Conservation (phyloP, 345 rosid genomes). For the Gossypium australe region DNA sequence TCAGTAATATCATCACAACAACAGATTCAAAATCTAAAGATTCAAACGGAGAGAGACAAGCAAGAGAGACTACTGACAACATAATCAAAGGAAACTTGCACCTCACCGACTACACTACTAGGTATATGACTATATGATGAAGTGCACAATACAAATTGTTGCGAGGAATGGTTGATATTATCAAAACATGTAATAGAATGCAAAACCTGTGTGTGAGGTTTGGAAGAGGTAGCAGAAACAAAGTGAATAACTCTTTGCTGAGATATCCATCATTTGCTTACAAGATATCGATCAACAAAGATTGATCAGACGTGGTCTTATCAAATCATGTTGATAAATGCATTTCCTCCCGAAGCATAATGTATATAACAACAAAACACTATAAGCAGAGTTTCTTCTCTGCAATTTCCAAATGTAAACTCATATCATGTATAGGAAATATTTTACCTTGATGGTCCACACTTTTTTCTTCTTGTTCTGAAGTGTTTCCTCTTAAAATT, state of each 20-base stretch:
- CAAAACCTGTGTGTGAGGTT: neutral
- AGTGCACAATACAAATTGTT: neutral
- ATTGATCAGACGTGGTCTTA: neutral
- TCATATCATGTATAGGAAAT: conserved; percentile 3
- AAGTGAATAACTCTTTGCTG: neutral
- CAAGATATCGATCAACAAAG: neutral
- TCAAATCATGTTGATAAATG: neutral
- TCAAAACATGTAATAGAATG: neutral
- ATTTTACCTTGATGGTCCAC: conserved; percentile 27
- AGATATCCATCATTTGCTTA: neutral
- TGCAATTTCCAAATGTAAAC: neutral
- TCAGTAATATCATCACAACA: conserved; percentile 7
- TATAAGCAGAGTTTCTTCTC: neutral
- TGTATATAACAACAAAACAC: neutral
- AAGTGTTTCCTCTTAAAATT: conserved; percentile 11
- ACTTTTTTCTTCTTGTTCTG: conserved; percentile 16
- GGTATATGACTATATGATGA: neutral
- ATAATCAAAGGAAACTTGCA: neutral
- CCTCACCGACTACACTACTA: neutral
- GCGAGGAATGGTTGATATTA: neutral
- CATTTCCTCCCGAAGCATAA: neutral
- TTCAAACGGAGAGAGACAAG: neutral
- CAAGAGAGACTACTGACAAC: neutral
- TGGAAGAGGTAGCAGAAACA: neutral
- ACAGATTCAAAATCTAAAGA: neutral